A percentile compares a stretch with the other conserved stretches of the same genome.
These are phyloP conservation scores for Thermomucor indicae-seudaticae DNA, from an alignment of 371 early-diverging fungal genomes.

Conservation along the genomic window DNA sequence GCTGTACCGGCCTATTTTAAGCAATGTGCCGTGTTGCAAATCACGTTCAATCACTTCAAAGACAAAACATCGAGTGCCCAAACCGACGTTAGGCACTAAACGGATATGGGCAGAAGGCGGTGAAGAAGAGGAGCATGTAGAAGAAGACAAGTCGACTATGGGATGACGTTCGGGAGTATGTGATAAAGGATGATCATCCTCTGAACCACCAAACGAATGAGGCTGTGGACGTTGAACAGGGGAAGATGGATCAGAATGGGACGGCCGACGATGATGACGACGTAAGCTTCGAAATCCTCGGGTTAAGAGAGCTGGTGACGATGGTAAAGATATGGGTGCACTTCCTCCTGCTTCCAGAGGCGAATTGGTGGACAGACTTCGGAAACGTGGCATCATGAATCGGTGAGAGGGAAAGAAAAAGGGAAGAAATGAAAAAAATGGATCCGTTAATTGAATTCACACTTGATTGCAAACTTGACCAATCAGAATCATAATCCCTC, in stretches of 20 bases:
- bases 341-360: slow-evolving; percentile 4
- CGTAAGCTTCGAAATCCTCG: slow-evolving; percentile 35
- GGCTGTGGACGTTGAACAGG: slow-evolving; percentile 1
- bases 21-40: slow-evolving; percentile 58
- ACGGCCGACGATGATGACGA: slow-evolving; percentile 23
- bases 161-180: neutral
- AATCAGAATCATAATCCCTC: no score
- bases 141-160: neutral
- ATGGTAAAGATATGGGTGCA: neutral
- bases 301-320: slow-evolving; percentile 24
- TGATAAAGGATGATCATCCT: neutral
- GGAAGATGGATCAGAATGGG: slow-evolving; percentile 14
- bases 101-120: slow-evolving; percentile 43
- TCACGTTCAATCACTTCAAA: slow-evolving; percentile 82
- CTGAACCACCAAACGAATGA: neutral
- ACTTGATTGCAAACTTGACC: neutral
- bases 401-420: neutral
- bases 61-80: slow-evolving; percentile 64
- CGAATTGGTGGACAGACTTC: slow-evolving; percentile 26
- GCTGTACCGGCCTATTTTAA: slow-evolving; percentile 80
- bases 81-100: slow-evolving; percentile 72
- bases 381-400: slow-evolving; percentile 28
- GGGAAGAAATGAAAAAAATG: neutral
- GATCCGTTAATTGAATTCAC: neutral
- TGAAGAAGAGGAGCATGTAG: slow-evolving; percentile 10